Conservation (phyloP, 2,329 filamentous ascomycete species). For the Beauveria varroae region DNA sequence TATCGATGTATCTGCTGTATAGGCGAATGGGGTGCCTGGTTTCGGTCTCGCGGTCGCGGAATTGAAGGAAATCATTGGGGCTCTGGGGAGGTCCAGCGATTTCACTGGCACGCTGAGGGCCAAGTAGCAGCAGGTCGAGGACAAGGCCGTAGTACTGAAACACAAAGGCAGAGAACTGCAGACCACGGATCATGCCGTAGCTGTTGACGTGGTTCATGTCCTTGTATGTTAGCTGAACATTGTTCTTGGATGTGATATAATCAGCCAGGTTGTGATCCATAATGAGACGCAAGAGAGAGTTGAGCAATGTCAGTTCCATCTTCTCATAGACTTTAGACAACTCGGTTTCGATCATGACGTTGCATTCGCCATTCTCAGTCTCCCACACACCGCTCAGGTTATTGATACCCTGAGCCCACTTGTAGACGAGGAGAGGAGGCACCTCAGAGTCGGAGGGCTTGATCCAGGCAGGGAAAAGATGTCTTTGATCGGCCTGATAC, state of each 20-base stretch:
- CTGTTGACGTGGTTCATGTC: conserved; percentile 99
- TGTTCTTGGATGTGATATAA: conserved; percentile 99
- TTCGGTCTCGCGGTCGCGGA: conserved; percentile 87
- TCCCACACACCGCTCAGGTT: conserved; percentile 96
- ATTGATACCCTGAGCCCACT: conserved; percentile 99
- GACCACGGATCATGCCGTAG: conserved; percentile 94
- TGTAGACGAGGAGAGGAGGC: conserved; percentile 88
- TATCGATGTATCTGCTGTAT: conserved; percentile 97
- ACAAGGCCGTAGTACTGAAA: conserved; percentile 99
- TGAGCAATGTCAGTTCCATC: conserved; percentile 92
- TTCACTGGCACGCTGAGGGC: conserved; percentile 92
- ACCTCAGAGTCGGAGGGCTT: conserved; percentile 98
- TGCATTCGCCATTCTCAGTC: conserved; percentile 87
- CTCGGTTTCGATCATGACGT: conserved; percentile 97
- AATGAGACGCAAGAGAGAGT: conserved; percentile 84
- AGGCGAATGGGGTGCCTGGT: conserved; percentile 89
- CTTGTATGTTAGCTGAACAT: conserved; percentile 97
- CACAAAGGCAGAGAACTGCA: conserved; percentile 97
- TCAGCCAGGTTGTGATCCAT: conserved; percentile 99
- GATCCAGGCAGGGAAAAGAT: conserved; percentile 97
- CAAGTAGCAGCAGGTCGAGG: conserved; percentile 84
- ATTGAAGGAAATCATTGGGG: conserved; percentile 96
- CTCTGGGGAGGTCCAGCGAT: conserved; percentile 90
- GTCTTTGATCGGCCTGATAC: conserved; percentile 97
- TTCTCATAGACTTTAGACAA: conserved; percentile 99